Conservation (phyloP, 805 yeast genomes). For the Candida chilensis region DNA sequence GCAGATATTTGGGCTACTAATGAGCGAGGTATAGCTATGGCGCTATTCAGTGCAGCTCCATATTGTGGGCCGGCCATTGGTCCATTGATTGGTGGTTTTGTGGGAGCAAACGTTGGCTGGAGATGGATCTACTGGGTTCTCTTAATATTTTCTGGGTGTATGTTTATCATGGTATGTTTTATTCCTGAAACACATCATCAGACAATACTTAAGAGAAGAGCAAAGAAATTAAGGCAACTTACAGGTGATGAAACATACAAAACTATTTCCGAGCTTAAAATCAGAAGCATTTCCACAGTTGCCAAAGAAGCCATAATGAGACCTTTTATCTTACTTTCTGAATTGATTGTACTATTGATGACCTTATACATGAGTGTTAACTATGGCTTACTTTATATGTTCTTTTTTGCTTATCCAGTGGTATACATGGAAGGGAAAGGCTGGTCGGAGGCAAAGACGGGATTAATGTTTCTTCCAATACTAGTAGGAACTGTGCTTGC, state of each 20-base stretch:
- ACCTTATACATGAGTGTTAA: slow-evolving; percentile 53
- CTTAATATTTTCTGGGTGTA: slow-evolving; percentile 42
- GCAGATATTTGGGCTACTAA: slow-evolving; percentile 38
- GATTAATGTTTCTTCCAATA: slow-evolving; percentile 50
- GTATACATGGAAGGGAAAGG: slow-evolving; percentile 48
- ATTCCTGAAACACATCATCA: slow-evolving; percentile 60
- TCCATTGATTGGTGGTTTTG: slow-evolving; percentile 54
- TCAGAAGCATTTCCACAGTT: slow-evolving; percentile 27
- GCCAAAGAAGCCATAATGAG: slow-evolving; percentile 38
- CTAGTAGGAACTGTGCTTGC: slow-evolving; percentile 44
- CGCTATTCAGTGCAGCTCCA: slow-evolving; percentile 55
- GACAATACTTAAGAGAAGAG: slow-evolving; percentile 45
- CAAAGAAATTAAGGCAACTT: slow-evolving; percentile 38
- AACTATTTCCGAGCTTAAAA: slow-evolving; percentile 37
- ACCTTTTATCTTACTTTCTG: slow-evolving; percentile 40
- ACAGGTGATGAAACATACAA: slow-evolving; percentile 44
- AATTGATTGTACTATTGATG: slow-evolving; percentile 44
- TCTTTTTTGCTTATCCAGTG: slow-evolving; percentile 55
- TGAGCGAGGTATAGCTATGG: slow-evolving; percentile 43
- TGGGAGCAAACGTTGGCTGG: slow-evolving; percentile 59
- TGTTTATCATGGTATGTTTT: slow-evolving; percentile 19
- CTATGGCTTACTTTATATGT: slow-evolving; percentile 55
- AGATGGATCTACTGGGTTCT: slow-evolving; percentile 64
- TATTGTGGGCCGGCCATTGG: slow-evolving; percentile 62
- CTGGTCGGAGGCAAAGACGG: slow-evolving; percentile 44